Base-by-base conservation (phyloP, 805 yeast genomes). In the Schwanniomyces occidentalis region DNA sequence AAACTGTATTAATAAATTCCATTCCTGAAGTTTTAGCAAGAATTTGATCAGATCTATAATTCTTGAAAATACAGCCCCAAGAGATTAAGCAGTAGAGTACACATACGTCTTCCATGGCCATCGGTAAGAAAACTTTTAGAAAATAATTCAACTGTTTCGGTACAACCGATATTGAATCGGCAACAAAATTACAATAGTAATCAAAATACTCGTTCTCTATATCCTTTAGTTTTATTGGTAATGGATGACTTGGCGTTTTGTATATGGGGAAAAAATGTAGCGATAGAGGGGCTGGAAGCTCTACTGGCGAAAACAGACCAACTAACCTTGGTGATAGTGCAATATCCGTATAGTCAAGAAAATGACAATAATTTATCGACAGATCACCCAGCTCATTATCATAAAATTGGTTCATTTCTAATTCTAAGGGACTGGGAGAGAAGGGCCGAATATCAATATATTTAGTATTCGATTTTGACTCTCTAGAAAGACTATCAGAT, bases 81-180 rank as follows among this genome's bases (percentile, higher is more conserved):
- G 83, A 81, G 18, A 80, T 65, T 6, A 81, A 52, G 0, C 74
- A 69, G 41, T 71, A 67, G 18, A 80, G 51, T 3, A 78, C 71
- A 2, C 79, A 69, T 21, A 63, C 64, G 39, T 76, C 74, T 14
- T 53, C 56, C 28, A 63, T 54, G 0, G 85, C 83, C 62, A 78
- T 62, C 8, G 73, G 73, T 6, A 81, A 49, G 41, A 77, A 74
- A 27, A 73, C 71, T 22, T 71, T 71, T 9, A 68, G 49, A 42
- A 75, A 81, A 48, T 71, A 75, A 51, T 79, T 79, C 14, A 68
- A 63, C 24, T 65, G 65, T 25, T 64, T 61, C 0, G 81, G 76
- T 0, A 69, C 71, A 10, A 71, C 69, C 10, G 75, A 71, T 14
- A 76, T 65, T 12, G 69, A 61, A 6, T 67, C 58, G 0, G 79